Evolutionary conservation across 2,329 filamentous ascomycete genomes (phyloP).

Genomic region (Ceratocystis albifundus): DNA sequence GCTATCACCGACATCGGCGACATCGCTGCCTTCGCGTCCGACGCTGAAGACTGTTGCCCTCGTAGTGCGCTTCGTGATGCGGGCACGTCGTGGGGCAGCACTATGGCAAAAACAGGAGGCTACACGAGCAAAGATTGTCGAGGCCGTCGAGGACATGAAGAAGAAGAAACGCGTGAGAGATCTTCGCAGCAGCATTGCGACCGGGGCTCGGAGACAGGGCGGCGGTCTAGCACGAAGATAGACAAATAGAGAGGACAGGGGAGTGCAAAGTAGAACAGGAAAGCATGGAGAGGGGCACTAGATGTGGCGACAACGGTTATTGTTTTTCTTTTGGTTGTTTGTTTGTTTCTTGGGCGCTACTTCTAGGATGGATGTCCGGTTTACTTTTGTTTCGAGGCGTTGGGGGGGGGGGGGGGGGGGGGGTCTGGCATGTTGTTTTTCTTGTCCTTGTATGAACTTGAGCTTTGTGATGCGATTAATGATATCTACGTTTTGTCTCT

Average conservation of each 20-base stretch:
- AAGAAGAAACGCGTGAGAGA: slow-evolving; percentile 35
- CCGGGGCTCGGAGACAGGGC: slow-evolving; percentile 29
- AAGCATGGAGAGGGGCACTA: slow-evolving; percentile 6
- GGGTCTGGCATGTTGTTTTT: too few relatives aligned
- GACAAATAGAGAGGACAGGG: not conserved
- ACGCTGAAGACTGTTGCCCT: slow-evolving; percentile 37
- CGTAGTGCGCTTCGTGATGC: slow-evolving; percentile 43
- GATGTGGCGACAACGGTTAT: too few relatives aligned
- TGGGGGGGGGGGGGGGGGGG: too few relatives aligned
- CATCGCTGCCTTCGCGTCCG: slow-evolving; percentile 19
- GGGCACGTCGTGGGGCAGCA: slow-evolving; percentile 38
- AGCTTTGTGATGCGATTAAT: too few relatives aligned
- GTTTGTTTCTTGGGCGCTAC: too few relatives aligned
- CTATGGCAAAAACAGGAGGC: slow-evolving; percentile 43
- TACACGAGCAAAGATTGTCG: slow-evolving; percentile 38
- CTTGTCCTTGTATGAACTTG: too few relatives aligned
- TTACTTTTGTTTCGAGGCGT: too few relatives aligned
- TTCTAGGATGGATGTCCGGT: too few relatives aligned
- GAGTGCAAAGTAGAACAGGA: not conserved
- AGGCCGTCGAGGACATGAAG: slow-evolving; percentile 38
- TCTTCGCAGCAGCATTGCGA: slow-evolving; percentile 2
- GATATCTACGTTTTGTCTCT: too few relatives aligned
- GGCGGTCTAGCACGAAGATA: not conserved
- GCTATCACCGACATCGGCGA: slow-evolving; percentile 13
- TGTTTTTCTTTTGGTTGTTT: too few relatives aligned